Evolutionary conservation across 306 rosid species (phyloP).

Genomic region (Oemleria cerasiformis): DNA sequence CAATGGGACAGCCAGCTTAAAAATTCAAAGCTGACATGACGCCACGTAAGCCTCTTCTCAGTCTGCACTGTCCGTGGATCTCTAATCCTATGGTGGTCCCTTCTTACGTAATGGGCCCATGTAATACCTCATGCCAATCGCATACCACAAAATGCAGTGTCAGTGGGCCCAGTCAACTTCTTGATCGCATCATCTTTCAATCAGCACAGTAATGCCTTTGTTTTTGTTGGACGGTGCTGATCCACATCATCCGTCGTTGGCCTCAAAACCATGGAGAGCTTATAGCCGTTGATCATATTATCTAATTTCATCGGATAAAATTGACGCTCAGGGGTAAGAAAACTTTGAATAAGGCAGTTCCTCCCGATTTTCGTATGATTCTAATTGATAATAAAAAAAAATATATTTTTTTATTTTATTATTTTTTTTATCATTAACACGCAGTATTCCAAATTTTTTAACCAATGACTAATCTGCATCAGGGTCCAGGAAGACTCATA

Average conservation of each 20-base stretch:
- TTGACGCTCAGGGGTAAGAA: too few species aligned
- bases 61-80: not conserved
- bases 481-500: too few species aligned
- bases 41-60: constrained; percentile 13
- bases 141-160: not conserved
- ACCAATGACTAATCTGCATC: too few species aligned
- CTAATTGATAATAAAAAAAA: too few species aligned
- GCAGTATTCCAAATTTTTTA: too few species aligned
- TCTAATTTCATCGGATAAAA: too few species aligned
- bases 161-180: not conserved
- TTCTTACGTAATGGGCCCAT: not conserved
- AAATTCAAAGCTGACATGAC: constrained; percentile 14
- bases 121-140: not conserved
- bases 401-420: too few species aligned
- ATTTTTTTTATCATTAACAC: too few species aligned
- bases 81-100: constrained; percentile 2
- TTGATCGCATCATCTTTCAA: not conserved
- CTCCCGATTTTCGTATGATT: too few species aligned
- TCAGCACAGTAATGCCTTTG: not conserved
- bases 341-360: too few species aligned
- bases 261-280: not conserved
- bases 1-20: not conserved
- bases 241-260: not conserved
- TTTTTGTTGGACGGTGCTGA: constrained; percentile 12
- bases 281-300: not conserved